phyloP scores from a whole-genome alignment of 306 rosid genomes.

The Glycine latifolia region DNA sequence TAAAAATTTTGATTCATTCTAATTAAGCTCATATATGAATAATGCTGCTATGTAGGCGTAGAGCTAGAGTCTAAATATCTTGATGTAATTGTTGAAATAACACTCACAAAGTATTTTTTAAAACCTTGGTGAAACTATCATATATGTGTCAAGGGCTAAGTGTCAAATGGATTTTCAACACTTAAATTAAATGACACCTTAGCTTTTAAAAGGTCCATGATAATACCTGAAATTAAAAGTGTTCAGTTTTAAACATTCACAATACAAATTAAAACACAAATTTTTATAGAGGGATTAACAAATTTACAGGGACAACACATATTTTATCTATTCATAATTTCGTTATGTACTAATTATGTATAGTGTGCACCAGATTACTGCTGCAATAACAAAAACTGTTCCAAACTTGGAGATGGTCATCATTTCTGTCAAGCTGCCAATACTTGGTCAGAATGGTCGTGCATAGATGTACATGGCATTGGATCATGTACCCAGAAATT shows the following conservation, averaged over 20 bases:
- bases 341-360: background rate
- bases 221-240: background rate
- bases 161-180: background rate
- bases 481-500: conserved; percentile 37
- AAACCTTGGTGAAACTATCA: background rate
- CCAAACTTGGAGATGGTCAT: conserved; percentile 32
- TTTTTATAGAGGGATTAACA: background rate
- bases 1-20: no score
- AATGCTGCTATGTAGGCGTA: background rate
- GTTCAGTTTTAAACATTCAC: background rate
- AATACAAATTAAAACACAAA: background rate
- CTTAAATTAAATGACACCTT: background rate
- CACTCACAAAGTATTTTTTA: background rate
- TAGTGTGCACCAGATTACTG: conserved; percentile 59
- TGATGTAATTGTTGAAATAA: no score
- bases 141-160: no score
- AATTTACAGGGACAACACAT: background rate
- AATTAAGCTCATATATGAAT: no score
- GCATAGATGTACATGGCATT: conserved; percentile 44
- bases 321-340: background rate
- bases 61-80: background rate
- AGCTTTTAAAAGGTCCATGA: background rate
- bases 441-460: conserved; percentile 33
- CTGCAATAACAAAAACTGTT: conserved; percentile 51
- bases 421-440: conserved; percentile 35